Evolutionary conservation across 2,329 filamentous ascomycete species (phyloP).

Genomic region (Gnomoniopsis sp.): DNA sequence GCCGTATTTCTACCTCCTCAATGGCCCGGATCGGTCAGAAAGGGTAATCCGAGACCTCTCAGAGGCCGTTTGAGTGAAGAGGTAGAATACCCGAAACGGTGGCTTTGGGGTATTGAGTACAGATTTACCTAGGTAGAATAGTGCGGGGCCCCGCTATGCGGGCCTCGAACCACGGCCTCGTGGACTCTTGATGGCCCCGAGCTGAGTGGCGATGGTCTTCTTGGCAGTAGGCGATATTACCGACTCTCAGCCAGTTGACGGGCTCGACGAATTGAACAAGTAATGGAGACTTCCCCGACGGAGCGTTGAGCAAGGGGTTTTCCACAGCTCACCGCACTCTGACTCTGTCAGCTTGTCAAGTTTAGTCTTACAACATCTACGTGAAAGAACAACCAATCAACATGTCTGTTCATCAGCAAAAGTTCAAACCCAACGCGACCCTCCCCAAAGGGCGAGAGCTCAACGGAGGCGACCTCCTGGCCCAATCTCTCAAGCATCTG

Average conservation of each 20-base stretch:
- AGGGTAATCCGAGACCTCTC: too few species aligned
- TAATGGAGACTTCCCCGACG: too few species aligned
- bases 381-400: not conserved
- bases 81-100: too few species aligned
- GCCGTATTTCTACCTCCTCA: too few species aligned
- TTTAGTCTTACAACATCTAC: not conserved
- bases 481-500: slow-evolving; percentile 38
- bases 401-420: not conserved
- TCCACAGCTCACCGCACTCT: not conserved
- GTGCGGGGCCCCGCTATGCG: not conserved
- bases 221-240: not conserved
- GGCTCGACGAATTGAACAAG: too few species aligned
- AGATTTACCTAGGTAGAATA: not conserved
- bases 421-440: not conserved
- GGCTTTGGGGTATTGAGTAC: too few species aligned
- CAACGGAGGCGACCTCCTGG: slow-evolving; percentile 41
- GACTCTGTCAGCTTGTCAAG: too few species aligned
- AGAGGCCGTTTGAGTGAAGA: too few species aligned
- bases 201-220: not conserved
- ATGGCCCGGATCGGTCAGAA: too few species aligned
- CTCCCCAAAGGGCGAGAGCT: slow-evolving; percentile 28
- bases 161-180: not conserved
- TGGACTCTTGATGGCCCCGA: not conserved
- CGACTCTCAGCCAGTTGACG: too few species aligned
- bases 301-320: too few species aligned